Evolutionary conservation across 1,139 yeast genomes (phyloP).

Genomic region (Nakaseomyces kungkrabaensis): DNA sequence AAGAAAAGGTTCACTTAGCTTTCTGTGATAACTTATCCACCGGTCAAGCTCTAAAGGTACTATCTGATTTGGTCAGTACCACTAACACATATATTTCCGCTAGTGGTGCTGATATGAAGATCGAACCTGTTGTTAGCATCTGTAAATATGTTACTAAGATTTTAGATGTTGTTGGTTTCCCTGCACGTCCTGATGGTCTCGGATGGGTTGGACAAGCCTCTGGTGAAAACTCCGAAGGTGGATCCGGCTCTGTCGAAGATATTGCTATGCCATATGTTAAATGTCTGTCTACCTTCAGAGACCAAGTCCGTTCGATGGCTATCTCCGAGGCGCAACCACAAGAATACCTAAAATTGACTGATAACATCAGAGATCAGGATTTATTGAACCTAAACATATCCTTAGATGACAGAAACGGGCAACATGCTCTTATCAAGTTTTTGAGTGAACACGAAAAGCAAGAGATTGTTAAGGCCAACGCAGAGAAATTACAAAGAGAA

Average conservation of each 20-base stretch:
- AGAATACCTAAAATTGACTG: slow-evolving; percentile 52
- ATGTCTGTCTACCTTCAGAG: slow-evolving; percentile 71
- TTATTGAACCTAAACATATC: slow-evolving; percentile 69
- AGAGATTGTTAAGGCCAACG: slow-evolving; percentile 49
- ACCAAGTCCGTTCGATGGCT: slow-evolving; percentile 63
- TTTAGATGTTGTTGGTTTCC: slow-evolving; percentile 65
- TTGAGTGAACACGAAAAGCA: slow-evolving; percentile 58
- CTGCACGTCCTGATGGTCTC: slow-evolving; percentile 52
- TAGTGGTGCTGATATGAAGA: slow-evolving; percentile 42
- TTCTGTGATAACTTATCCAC: slow-evolving; percentile 84
- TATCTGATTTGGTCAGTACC: slow-evolving; percentile 60
- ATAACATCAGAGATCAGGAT: slow-evolving; percentile 50
- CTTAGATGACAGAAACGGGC: slow-evolving; percentile 78
- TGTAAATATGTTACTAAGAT: slow-evolving; percentile 66
- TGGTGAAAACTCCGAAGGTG: slow-evolving; percentile 5
- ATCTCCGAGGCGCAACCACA: slow-evolving; percentile 48
- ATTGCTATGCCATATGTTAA: slow-evolving; percentile 70
- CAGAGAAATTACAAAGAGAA: slow-evolving; percentile 48
- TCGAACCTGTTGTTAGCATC: slow-evolving; percentile 56
- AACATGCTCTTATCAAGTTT: slow-evolving; percentile 65
- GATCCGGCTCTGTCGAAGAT: slow-evolving; percentile 45
- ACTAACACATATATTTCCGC: slow-evolving; percentile 62
- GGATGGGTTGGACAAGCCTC: slow-evolving; percentile 61
- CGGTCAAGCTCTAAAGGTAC: slow-evolving; percentile 56
- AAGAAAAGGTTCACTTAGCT: slow-evolving; percentile 59